Evolutionary conservation across 1,284 basidiomycete genomes (phyloP), one percentile per base, ranked within the genome.

Genomic region (Veloboletus limbatus): DNA sequence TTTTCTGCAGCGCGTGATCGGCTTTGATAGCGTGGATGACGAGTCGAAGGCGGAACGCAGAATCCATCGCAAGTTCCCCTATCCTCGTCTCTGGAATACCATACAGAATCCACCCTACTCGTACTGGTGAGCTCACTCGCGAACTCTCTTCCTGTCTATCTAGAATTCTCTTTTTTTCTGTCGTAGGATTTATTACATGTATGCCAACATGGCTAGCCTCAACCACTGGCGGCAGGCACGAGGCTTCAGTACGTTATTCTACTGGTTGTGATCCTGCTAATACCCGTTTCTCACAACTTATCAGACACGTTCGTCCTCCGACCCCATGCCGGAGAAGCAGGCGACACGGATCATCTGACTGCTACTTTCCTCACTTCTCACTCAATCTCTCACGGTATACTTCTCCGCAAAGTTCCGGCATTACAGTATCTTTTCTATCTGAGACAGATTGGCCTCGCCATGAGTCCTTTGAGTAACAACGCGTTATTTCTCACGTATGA

Each of bases 401-500:
- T 98, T 18, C 78, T 99, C 10, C 88, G 97, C 52, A 99, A 99
- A 68, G 96, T 99, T 1, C 97, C 96, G 0, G 95, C 94, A 0
- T 71, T 91, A 36, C 89, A 92, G 58, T 96, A 96, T 61, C 78
- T 96, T 10, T 99, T 95, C 73, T 99, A 99, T 67, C 75, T 97
- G 54, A 94, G 92, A 69, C 94, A 97, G 70, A 97, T 97, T 50
- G 95, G 94, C 7, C 79, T 99, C 16, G 96, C 97, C 6, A 99
- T 99, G 97, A 95, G 91, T 60, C 97, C 97, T 0, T 71, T 99
- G 34, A 94, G 90, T 66, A 99, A 99, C 69, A 99, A 99, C 58
- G 95, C 97, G 1, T 74, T 99, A 32, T 99, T 99, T 75, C 74
- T 99, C 59, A 89, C 91, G 6, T 99, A 98, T 63, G 97, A 99